Evolutionary conservation across 2,329 filamentous ascomycete genomes (phyloP), one percentile per base, ranked within the genome.

Genomic region (Pyrenochaeta sp.): DNA sequence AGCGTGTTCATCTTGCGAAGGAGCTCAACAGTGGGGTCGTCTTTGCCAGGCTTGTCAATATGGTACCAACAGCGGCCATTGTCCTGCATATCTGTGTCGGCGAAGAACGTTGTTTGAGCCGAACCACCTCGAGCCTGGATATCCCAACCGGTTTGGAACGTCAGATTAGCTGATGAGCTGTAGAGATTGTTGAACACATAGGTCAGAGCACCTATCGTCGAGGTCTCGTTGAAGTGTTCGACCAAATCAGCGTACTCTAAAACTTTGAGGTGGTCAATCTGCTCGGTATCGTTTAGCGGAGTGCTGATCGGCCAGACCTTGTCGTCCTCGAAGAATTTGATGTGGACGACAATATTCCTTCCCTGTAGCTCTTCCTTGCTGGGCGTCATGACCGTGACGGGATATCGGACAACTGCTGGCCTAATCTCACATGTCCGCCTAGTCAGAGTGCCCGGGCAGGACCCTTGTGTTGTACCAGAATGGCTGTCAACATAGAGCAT

Each of bases 141-240:
- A 27, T 65, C 56, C 64, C 64, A 68, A 27, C 50, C 49, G 12
- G 41, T 45, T 4, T 46, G 30, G 49, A 54, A 62, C 2, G 51
- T 60, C 10, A 68, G 49, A 10, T 56, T 53, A 4, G 60, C 64
- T 0, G 54, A 61, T 3, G 58, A 61, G 9, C 36, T 39, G 36
- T 62, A 68, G 4, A 68, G 61, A 29, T 63, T 68, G 45, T 60
- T 64, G 31, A 68, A 40, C 2, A 68, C 49, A 33, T 66, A 66
- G 9, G 51, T 51, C 2, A 68, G 45, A 1, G 58, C 60, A 10
- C 64, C 64, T n/a, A 66, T 45, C 2, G 61, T 66, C 4, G 61
- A 64, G 3, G 49, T 51, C 4, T 63, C 21, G 11, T 49, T 49
- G 23, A 51, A 51, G 2, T 45, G 20, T 30, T 67, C 64, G 14